A percentile compares a stretch with the other conserved stretches of the same genome.
These are phyloP conservation scores for Blastocystis sp. DNA, from an alignment of 352 stramenopile species.

Conservation along the genomic window DNA sequence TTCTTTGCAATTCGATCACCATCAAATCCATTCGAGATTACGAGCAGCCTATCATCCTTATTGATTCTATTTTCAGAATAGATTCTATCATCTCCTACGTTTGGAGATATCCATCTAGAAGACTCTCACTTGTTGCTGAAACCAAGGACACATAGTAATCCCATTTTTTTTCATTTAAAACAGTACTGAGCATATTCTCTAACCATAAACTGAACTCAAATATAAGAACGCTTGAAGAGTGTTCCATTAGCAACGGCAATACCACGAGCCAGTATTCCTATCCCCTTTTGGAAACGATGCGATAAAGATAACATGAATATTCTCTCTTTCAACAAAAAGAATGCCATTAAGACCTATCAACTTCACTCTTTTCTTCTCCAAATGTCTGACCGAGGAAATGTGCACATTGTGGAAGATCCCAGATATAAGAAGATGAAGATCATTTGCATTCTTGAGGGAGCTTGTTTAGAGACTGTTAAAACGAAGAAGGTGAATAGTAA, in stretches of 20 bases:
- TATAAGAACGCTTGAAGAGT: not conserved
- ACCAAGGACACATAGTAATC: constrained; percentile 19
- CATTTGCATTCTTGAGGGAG: constrained; percentile 95
- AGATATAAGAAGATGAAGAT: constrained; percentile 75
- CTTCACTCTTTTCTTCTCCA: not conserved
- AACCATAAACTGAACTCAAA: not conserved
- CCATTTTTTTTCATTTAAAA: not conserved
- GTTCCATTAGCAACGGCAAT: not conserved
- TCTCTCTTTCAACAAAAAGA: not conserved
- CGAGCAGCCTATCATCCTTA: constrained; percentile 21
- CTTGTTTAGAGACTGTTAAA: constrained; percentile 97
- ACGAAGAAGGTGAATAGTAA: constrained; percentile 84
- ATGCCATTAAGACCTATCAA: not conserved
- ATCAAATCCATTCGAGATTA: constrained; percentile 36
- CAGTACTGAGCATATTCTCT: constrained; percentile 30
- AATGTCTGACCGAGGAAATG: constrained; percentile 64
- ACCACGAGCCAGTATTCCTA: not conserved
- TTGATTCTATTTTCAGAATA: not conserved
- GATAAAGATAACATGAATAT: constrained; percentile 22
- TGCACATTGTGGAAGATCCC: constrained; percentile 36
- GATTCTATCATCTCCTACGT: not conserved
- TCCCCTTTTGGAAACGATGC: not conserved
- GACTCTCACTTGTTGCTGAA: constrained; percentile 28
- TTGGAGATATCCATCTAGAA: constrained; percentile 53
- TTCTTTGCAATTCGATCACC: constrained; percentile 49